These are phyloP conservation scores for Trametes gibbosa DNA, from an alignment of 768 basidiomycete species.

Conservation along the genomic window DNA sequence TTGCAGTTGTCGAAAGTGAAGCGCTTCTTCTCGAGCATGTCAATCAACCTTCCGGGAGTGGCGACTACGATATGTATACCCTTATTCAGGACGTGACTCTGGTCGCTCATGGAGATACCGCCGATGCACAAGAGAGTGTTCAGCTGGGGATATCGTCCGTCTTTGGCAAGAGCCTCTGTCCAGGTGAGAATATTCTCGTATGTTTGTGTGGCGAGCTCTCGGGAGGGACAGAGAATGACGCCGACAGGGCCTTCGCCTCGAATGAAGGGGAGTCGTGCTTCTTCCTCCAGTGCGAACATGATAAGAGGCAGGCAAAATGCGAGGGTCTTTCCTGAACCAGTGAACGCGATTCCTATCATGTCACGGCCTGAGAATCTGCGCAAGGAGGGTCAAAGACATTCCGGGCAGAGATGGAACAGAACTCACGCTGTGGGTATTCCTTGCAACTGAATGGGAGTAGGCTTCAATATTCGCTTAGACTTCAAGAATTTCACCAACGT, in stretches of 20 bases:
- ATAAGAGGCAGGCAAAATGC: slow-evolving; percentile 97
- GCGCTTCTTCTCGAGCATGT: slow-evolving; percentile 95
- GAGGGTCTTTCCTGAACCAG: slow-evolving; percentile 98
- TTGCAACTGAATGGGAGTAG: slow-evolving; percentile 96
- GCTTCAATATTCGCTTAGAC: slow-evolving; percentile 77
- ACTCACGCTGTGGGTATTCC: slow-evolving; percentile 93
- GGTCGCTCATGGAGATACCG: slow-evolving; percentile 98
- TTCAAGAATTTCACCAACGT: slow-evolving; percentile 80
- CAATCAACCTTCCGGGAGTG: slow-evolving; percentile 94
- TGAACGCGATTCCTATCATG: slow-evolving; percentile 98
- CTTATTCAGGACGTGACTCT: slow-evolving; percentile 84
- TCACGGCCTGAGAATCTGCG: slow-evolving; percentile 90
- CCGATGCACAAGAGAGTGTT: slow-evolving; percentile 94
- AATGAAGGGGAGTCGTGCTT: slow-evolving; percentile 82
- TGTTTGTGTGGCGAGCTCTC: slow-evolving; percentile 95
- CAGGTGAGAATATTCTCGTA: slow-evolving; percentile 91
- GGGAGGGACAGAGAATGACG: slow-evolving; percentile 92
- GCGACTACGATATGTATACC: slow-evolving; percentile 96
- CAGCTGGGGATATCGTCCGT: slow-evolving; percentile 78
- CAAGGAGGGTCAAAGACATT: slow-evolving; percentile 4
- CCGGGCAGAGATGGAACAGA: background rate
- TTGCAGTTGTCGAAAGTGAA: slow-evolving; percentile 94
- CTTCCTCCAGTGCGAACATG: slow-evolving; percentile 95
- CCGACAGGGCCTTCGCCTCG: slow-evolving; percentile 98
- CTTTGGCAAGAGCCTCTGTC: slow-evolving; percentile 78